Percentiles rank a stretch among this genome's conserved stretches.
Evolutionary conservation across 257 asterid species (phyloP).

Genomic region (Primulina tabacum): DNA sequence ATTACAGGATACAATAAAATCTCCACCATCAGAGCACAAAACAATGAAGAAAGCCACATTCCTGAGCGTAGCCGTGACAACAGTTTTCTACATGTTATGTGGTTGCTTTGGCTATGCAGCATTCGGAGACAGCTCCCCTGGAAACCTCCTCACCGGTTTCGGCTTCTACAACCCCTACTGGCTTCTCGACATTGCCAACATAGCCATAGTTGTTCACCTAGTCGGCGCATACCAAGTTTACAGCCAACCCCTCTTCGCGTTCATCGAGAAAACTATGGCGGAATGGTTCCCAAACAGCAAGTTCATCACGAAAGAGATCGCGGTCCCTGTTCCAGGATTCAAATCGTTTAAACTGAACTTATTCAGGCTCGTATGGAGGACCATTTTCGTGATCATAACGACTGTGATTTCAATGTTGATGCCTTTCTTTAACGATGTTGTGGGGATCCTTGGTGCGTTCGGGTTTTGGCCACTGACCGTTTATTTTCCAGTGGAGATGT

Average conservation of each 20-base stretch:
- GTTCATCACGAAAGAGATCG: conserved; percentile 43
- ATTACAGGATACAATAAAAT: conserved; percentile 67
- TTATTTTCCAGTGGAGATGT: conserved; percentile 88
- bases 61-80: conserved; percentile 63
- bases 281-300: conserved; percentile 47
- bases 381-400: conserved; percentile 56
- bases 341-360: conserved; percentile 43
- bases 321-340: conserved; percentile 47
- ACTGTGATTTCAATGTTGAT: conserved; percentile 70
- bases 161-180: conserved; percentile 87
- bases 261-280: conserved; percentile 57
- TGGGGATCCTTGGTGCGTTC: conserved; percentile 78
- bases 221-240: conserved; percentile 89
- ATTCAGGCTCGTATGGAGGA: conserved; percentile 68
- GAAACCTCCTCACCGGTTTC: conserved; percentile 80
- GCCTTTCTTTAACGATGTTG: conserved; percentile 82
- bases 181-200: conserved; percentile 84
- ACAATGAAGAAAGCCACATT: conserved; percentile 82
- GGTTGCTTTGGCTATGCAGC: conserved; percentile 95
- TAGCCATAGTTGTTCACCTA: conserved; percentile 72
- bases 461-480: conserved; percentile 94
- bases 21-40: conserved; percentile 72
- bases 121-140: conserved; percentile 81
- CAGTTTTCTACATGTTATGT: conserved; percentile 85
- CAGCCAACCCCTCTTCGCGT: conserved; percentile 85